Percentiles rank a stretch among this genome's conserved stretches.
phyloP scores from a whole-genome alignment of 1,139 yeast species.

The Yamadazyma diospyri region DNA sequence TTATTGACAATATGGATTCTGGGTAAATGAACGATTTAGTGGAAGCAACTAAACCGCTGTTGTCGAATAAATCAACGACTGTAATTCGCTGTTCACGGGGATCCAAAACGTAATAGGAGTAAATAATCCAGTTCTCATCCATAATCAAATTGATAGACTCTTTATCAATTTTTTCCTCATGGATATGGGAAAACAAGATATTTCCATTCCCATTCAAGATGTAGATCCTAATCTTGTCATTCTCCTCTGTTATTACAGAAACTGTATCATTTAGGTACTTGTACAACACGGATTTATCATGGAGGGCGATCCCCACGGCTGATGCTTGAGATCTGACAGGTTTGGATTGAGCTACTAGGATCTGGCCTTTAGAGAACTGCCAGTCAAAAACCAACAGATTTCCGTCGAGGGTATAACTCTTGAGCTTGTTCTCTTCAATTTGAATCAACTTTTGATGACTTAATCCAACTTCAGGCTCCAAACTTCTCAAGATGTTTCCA shows the following conservation, averaged over 20 bases:
- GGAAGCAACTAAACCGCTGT: slow-evolving; percentile 7
- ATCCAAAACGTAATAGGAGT: slow-evolving; percentile 53
- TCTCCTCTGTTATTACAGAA: slow-evolving; percentile 49
- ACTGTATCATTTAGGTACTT: slow-evolving; percentile 72
- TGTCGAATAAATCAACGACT: slow-evolving; percentile 74
- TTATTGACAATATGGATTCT: slow-evolving; percentile 47
- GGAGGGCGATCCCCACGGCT: slow-evolving; percentile 68
- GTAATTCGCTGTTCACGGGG: slow-evolving; percentile 60
- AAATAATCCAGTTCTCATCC: slow-evolving; percentile 85
- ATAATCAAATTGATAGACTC: slow-evolving; percentile 49
- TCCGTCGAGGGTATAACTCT: slow-evolving; percentile 21
- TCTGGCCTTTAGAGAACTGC: slow-evolving; percentile 19
- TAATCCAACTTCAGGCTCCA: slow-evolving; percentile 4
- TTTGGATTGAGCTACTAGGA: slow-evolving; percentile 20
- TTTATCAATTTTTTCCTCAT: slow-evolving; percentile 35
- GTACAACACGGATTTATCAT: slow-evolving; percentile 73
- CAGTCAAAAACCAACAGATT: slow-evolving; percentile 22
- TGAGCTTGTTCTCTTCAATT: slow-evolving; percentile 7
- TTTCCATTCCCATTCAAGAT: slow-evolving; percentile 73
- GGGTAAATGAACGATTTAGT: slow-evolving; percentile 63
- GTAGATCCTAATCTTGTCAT: slow-evolving; percentile 37
- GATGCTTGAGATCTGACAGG: slow-evolving; percentile 47
- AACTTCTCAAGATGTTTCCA: slow-evolving; percentile 2
- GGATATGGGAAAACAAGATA: slow-evolving; percentile 46
- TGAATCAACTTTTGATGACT: slow-evolving; percentile 19